These are phyloP conservation scores for Cynara cardunculus DNA, from an alignment of 129 eudicot species.

Conservation along the genomic window DNA sequence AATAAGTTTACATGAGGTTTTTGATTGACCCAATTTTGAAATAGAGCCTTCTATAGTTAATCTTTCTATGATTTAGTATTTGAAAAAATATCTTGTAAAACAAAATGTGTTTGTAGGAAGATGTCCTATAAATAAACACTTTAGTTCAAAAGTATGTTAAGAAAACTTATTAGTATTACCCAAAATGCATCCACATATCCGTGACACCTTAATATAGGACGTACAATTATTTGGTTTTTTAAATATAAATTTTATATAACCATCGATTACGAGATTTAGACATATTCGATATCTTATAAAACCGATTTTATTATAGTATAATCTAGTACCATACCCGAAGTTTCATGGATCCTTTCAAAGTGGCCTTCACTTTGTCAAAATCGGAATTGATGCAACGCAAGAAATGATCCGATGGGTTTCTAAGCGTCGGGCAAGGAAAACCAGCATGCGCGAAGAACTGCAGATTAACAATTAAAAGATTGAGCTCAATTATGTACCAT, in stretches of 20 bases:
- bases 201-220: neutral
- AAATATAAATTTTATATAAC: neutral
- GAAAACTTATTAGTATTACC: neutral
- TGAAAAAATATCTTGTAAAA: too few species aligned
- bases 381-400: constrained; percentile 94
- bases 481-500: neutral
- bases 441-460: constrained; percentile 98
- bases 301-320: neutral
- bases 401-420: constrained; percentile 97
- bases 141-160: neutral
- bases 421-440: constrained; percentile 90
- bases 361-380: constrained; percentile 96
- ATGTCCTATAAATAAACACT: neutral
- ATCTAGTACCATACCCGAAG: constrained; percentile 50
- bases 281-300: neutral
- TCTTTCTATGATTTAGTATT: too few species aligned
- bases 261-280: neutral
- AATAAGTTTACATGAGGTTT: neutral
- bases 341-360: constrained; percentile 98
- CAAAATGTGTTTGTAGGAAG: neutral
- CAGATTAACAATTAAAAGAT: constrained; percentile 3
- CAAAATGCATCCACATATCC: neutral
- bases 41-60: neutral
- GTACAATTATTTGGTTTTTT: neutral
- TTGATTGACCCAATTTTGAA: neutral